Evolutionary conservation across 192 early-diverging fungal genomes (phyloP).

Genomic region (Coemansia sp.): DNA sequence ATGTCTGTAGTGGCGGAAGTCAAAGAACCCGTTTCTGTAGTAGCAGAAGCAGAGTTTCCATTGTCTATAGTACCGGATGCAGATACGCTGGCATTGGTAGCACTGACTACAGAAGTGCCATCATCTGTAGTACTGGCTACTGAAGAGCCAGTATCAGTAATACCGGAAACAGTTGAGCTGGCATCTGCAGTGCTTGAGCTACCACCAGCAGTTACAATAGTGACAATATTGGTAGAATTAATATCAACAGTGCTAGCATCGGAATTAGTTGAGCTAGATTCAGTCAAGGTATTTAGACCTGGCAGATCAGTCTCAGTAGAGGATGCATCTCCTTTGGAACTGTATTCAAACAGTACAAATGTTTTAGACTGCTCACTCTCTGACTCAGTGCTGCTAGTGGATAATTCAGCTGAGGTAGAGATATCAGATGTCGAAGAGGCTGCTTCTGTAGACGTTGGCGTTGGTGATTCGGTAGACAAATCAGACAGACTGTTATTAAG

Average conservation of each 20-base stretch:
- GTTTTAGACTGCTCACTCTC: neutral
- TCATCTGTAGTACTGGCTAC: no score
- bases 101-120: no score
- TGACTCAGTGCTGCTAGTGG: neutral
- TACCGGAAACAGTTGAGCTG: no score
- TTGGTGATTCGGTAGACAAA: neutral
- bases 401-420: neutral
- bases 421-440: neutral
- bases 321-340: neutral
- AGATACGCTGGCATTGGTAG: neutral
- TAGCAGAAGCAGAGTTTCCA: no score
- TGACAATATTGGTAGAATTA: neutral
- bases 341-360: constrained; percentile 2
- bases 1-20: no score
- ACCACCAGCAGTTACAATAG: neutral
- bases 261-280: neutral
- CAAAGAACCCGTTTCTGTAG: no score
- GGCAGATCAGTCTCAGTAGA: neutral
- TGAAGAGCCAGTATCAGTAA: no score
- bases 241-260: neutral
- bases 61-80: neutral
- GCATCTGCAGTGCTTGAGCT: no score
- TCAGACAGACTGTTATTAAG: neutral
- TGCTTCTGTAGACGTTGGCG: neutral
- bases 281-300: no score